These are phyloP conservation scores for Magnaporthiopsis rhizophila DNA, from an alignment of 2,329 filamentous ascomycete species.

Conservation along the genomic window DNA sequence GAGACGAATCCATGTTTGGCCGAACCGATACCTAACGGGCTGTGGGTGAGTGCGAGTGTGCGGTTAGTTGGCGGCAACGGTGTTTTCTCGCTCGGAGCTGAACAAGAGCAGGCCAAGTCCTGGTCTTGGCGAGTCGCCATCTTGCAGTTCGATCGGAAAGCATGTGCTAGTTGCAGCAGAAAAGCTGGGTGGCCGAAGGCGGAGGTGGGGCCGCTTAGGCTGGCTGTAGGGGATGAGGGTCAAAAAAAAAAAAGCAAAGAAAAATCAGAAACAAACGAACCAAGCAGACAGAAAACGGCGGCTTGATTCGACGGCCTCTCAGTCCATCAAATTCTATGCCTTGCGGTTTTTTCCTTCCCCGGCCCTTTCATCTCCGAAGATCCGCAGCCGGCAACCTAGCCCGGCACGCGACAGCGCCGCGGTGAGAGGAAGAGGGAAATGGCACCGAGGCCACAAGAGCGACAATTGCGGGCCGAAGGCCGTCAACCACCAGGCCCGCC, in stretches of 20 bases:
- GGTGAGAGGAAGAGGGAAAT: background rate
- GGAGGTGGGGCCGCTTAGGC: background rate
- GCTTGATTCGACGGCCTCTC: background rate
- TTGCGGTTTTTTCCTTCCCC: background rate
- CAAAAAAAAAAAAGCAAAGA: background rate
- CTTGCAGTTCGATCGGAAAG: background rate
- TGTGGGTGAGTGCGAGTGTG: background rate
- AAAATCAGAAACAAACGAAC: background rate
- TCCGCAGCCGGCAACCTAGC: background rate
- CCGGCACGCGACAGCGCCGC: background rate
- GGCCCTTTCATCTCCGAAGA: background rate
- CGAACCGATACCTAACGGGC: background rate
- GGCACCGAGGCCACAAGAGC: too few relatives aligned
- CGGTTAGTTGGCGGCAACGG: background rate
- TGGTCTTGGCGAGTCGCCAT: background rate
- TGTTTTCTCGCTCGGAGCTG: background rate
- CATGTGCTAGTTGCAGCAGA: background rate
- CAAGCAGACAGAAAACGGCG: background rate
- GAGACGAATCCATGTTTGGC: background rate
- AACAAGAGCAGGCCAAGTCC: background rate
- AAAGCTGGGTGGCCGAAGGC: background rate
- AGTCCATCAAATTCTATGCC: background rate
- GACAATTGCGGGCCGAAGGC: background rate
- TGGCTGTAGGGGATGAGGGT: background rate
- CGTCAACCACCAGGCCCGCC: background rate